Conservation (phyloP, 2,329 filamentous ascomycete genomes). For the Epichloe gansuensis region DNA sequence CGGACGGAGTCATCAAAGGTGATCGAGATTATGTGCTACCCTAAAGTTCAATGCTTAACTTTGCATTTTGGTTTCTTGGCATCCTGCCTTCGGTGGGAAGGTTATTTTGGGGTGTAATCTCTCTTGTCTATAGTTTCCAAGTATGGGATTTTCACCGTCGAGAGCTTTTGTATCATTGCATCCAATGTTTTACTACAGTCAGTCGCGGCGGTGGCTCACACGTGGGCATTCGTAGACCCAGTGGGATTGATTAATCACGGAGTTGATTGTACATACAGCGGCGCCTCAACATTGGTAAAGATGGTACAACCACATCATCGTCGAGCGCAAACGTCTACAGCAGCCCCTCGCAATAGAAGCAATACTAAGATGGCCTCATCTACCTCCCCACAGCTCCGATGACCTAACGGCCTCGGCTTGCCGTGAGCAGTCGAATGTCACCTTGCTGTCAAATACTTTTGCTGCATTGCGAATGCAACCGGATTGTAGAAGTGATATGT, state of each 20-base stretch:
- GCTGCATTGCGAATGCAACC: not conserved
- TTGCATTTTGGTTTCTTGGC: no score
- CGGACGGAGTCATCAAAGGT: slow-evolving; percentile 16
- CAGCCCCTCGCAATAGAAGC: not conserved
- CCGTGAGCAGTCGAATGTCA: not conserved
- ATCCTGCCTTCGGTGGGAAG: no score
- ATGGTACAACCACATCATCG: not conserved
- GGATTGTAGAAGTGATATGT: not conserved
- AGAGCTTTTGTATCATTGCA: not conserved
- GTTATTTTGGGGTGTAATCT: no score
- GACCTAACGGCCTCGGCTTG: not conserved
- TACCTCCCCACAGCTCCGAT: not conserved
- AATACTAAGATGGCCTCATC: not conserved
- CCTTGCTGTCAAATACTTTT: not conserved
- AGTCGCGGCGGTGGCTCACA: not conserved
- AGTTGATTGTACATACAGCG: not conserved
- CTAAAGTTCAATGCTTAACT: not conserved
- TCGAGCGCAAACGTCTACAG: not conserved
- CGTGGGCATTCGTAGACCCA: not conserved
- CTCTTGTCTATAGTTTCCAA: no score
- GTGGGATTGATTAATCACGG: not conserved
- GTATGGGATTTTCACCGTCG: no score
- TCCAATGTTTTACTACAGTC: not conserved
- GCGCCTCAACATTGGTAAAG: not conserved
- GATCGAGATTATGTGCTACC: not conserved